Evolutionary conservation across 148 eudicot genomes (phyloP), one percentile per base, ranked within the genome.

Genomic region (Oxyria digyna): DNA sequence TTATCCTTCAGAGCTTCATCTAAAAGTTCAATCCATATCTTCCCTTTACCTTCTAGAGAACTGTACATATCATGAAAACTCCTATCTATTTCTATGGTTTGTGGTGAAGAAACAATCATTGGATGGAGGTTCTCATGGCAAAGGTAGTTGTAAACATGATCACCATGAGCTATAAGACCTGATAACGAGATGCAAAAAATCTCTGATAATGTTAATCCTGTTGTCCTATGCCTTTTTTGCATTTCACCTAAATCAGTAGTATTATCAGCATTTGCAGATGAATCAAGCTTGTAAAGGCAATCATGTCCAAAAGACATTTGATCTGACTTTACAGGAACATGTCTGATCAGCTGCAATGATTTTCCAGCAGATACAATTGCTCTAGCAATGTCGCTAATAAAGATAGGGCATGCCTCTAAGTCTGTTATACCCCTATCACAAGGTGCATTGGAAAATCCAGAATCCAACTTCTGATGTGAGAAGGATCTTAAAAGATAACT

Each of bases 281-380:
- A 41, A 50, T 55, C 77, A 68, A 74, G 29, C 37, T 73, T 78
- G 7, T 67, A 37, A 62, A 75, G 63, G 70, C 70, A 66, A 29
- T 74, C 77, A 67, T 54, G 76, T 23, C 75, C 72, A 77, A 76
- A 73, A 50, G 73, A 55, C 33, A 64, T 54, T 35, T 63, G 71
- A 74, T 42, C 54, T 55, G 78, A 74, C 59, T 73, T 73, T 70
- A 73, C 59, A 10, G 91, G 96, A 74, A 83, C 81, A 81, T 90
- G 96, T 67, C 77, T 84, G 45, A 86, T 88, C 45, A 90, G 82
- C 81, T 94, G 96, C 86, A 94, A 79, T 23, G 98, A 90, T 76
- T 94, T 94, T 71, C 98, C 98, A 76, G 96, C 92, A 62, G 98
- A 94, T 76, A 94, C 80, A 42, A 94, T 82, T 43, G 84, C 87